These are phyloP conservation scores for Phytophthora multivora DNA, from an alignment of 352 stramenopile species.

Conservation along the genomic window DNA sequence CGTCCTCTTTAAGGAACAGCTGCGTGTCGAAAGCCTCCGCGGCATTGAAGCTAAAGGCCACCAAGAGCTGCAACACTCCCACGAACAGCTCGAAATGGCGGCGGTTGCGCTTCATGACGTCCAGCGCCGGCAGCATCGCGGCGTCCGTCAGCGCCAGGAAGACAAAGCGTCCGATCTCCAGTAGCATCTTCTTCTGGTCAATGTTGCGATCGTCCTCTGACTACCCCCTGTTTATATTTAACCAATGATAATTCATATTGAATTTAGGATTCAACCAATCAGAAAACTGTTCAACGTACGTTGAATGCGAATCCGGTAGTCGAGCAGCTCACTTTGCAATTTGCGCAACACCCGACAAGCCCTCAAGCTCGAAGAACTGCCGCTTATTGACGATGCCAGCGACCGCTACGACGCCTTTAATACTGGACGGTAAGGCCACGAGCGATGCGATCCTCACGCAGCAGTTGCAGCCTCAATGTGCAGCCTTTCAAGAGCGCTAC, in stretches of 20 bases:
- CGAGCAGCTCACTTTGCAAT: conserved; percentile 22
- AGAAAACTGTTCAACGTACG: not conserved
- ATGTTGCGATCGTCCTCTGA: conserved; percentile 10
- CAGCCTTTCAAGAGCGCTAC: conserved; percentile 46
- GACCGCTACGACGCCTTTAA: conserved; percentile 10
- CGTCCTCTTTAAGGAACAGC: conserved; percentile 69
- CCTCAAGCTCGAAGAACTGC: not conserved
- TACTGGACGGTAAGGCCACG: conserved; percentile 88
- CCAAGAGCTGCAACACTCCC: conserved; percentile 81
- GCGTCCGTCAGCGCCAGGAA: conserved; percentile 76
- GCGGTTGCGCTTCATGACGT: conserved; percentile 81
- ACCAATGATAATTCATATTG: conserved; percentile 14
- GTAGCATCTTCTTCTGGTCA: conserved; percentile 37
- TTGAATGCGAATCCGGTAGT: conserved; percentile 18
- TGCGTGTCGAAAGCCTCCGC: conserved; percentile 68
- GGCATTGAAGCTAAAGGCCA: conserved; percentile 85
- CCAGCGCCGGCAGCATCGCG: conserved; percentile 76
- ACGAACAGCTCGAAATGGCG: conserved; percentile 91
- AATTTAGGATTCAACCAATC: conserved; percentile 3
- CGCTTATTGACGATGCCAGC: not conserved
- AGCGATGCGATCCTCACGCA: conserved; percentile 77
- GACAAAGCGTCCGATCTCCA: conserved; percentile 60
- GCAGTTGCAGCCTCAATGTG: conserved; percentile 83
- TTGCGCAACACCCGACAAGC: conserved; percentile 16
- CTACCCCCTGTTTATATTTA: conserved; percentile 9